These are phyloP conservation scores for Metschnikowia proteae DNA, from an alignment of 805 yeast species.

Conservation along the genomic window DNA sequence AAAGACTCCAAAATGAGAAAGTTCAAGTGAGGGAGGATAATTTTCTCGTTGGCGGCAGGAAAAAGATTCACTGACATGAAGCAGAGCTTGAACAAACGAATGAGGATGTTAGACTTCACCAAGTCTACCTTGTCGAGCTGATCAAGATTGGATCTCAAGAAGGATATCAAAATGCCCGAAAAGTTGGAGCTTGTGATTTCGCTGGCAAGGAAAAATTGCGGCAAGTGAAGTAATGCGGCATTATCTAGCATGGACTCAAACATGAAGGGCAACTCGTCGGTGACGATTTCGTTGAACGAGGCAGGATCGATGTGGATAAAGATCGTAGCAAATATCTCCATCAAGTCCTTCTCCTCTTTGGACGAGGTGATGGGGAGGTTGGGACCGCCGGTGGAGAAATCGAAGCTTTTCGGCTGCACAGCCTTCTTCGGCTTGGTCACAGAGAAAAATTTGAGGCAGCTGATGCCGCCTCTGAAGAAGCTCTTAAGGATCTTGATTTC, in stretches of 20 bases:
- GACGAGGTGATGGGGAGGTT: conserved; percentile 81
- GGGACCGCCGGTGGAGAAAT: conserved; percentile 72
- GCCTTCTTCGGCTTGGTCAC: conserved; percentile 48
- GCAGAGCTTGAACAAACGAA: conserved; percentile 83
- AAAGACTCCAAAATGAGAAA: conserved; percentile 77
- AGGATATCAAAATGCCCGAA: conserved; percentile 75
- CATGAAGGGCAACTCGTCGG: conserved; percentile 70
- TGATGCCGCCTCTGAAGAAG: conserved; percentile 78
- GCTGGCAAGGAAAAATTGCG: conserved; percentile 90
- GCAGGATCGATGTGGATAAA: conserved; percentile 94
- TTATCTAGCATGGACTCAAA: conserved; percentile 77
- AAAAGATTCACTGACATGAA: conserved; percentile 94
- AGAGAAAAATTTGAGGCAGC: conserved; percentile 74
- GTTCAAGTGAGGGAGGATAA: conserved; percentile 82
- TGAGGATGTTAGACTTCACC: conserved; percentile 72
- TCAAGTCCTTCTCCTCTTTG: conserved; percentile 89
- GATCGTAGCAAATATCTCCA: conserved; percentile 93
- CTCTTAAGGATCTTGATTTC: conserved; percentile 74
- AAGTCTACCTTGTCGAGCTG: conserved; percentile 80
- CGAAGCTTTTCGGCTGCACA: conserved; percentile 34
- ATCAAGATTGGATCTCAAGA: conserved; percentile 66
- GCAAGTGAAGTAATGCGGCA: conserved; percentile 82
- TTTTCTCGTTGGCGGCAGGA: conserved; percentile 82
- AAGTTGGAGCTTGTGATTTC: conserved; percentile 93
- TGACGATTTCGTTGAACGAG: conserved; percentile 88